phyloP scores from a whole-genome alignment of 192 early-diverging fungal species.

The Podila minutissima region DNA sequence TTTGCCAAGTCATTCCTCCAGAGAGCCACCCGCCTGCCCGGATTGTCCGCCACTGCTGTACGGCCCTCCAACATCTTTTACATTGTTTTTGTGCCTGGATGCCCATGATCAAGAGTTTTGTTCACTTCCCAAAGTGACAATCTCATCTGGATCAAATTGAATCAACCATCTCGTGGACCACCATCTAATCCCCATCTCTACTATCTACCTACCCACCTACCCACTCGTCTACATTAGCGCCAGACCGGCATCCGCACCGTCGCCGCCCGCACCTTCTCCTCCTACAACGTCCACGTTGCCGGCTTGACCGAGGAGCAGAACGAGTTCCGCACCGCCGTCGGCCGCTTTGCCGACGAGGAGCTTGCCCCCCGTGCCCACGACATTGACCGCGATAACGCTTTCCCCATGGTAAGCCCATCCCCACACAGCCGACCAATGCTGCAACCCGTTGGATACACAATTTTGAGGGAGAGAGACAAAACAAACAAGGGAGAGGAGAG shows the following conservation, averaged over 20 bases:
- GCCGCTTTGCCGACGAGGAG: conserved; percentile 83
- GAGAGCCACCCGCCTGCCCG: conserved; percentile 36
- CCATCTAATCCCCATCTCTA: not conserved
- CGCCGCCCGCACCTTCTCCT: conserved; percentile 32
- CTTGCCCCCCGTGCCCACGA: conserved; percentile 79
- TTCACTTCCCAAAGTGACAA: too few relatives aligned
- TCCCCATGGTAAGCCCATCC: conserved; percentile 72
- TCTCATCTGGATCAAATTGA: too few relatives aligned
- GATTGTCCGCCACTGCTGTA: conserved; percentile 46
- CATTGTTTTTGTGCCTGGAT: not conserved
- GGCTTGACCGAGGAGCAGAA: conserved; percentile 78
- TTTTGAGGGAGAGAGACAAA: too few relatives aligned
- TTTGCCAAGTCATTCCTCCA: conserved; percentile 51
- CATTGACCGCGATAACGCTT: conserved; percentile 88
- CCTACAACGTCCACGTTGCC: conserved; percentile 81
- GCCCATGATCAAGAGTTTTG: too few relatives aligned
- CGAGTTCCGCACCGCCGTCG: conserved; percentile 79
- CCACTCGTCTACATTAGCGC: conserved; percentile 14
- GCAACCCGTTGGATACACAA: too few relatives aligned
- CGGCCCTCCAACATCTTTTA: not conserved
- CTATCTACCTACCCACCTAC: not conserved
- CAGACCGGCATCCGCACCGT: conserved; percentile 21
- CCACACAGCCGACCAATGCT: not conserved
- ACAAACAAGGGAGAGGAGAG: too few relatives aligned
- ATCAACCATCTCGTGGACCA: not conserved